phyloP scores from a whole-genome alignment of 2,329 filamentous ascomycete species.

The Bipolaris zeicola region DNA sequence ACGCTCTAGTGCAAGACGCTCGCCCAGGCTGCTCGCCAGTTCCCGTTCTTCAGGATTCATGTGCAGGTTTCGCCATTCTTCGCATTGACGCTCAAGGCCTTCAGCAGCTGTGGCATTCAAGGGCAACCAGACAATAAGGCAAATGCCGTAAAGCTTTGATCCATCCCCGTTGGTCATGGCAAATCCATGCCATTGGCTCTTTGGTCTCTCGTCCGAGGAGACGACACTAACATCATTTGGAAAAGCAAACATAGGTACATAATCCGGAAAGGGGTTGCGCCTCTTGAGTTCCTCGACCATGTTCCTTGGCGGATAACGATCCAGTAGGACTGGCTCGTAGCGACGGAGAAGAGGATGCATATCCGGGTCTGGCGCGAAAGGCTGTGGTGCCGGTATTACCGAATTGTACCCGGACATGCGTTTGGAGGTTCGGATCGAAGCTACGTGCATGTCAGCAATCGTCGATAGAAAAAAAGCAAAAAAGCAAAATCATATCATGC shows the following conservation, averaged over 20 bases:
- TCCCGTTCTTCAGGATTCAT: slow-evolving; percentile 93
- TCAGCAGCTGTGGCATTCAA: slow-evolving; percentile 81
- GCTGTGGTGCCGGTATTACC: slow-evolving; percentile 91
- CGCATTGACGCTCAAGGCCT: slow-evolving; percentile 71
- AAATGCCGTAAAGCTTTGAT: slow-evolving; percentile 89
- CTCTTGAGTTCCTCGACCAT: slow-evolving; percentile 79
- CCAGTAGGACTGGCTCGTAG: slow-evolving; percentile 94
- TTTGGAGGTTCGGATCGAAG: slow-evolving; percentile 79
- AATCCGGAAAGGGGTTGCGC: slow-evolving; percentile 89
- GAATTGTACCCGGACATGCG: slow-evolving; percentile 97
- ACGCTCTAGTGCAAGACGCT: slow-evolving; percentile 83
- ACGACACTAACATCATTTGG: slow-evolving; percentile 98
- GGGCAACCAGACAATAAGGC: slow-evolving; percentile 90
- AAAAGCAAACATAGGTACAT: slow-evolving; percentile 99
- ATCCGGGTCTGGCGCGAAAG: slow-evolving; percentile 83
- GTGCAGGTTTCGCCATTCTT: slow-evolving; percentile 62
- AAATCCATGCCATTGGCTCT: slow-evolving; percentile 99
- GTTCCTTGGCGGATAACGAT: slow-evolving; percentile 86
- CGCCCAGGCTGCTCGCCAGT: slow-evolving; percentile 86
- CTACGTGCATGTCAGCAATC: slow-evolving; percentile 43
- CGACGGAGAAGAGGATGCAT: slow-evolving; percentile 95
- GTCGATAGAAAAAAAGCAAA: slow-evolving; percentile 26
- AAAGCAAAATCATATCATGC: slow-evolving; percentile 13
- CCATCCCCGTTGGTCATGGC: slow-evolving; percentile 96
- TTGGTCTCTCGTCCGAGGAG: slow-evolving; percentile 88